Conservation (phyloP, 2,329 filamentous ascomycete genomes). For the Penicillium sp. region DNA sequence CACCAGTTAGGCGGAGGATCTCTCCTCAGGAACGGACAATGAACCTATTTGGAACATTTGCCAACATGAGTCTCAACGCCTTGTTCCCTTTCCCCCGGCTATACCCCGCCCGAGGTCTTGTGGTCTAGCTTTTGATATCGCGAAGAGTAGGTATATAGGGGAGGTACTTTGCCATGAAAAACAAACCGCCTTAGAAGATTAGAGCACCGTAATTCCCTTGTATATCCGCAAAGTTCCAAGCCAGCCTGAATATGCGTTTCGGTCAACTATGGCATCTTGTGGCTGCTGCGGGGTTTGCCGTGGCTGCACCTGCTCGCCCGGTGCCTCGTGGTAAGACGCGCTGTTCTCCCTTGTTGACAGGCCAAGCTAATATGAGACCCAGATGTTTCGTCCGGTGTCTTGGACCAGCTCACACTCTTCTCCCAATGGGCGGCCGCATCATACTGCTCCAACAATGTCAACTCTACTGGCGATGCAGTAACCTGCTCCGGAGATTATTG, state of each 20-base stretch:
- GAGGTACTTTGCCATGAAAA: background rate
- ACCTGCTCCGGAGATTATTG: slow-evolving; percentile 47
- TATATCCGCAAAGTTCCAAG: background rate
- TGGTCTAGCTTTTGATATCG: background rate
- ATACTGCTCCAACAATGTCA: slow-evolving; percentile 49
- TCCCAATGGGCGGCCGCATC: slow-evolving; percentile 51
- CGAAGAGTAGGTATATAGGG: background rate
- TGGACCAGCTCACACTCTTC: slow-evolving; percentile 44
- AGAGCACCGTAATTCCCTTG: background rate
- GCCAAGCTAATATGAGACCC: background rate
- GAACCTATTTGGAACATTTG: slow-evolving; percentile 5
- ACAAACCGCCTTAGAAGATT: background rate
- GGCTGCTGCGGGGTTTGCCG: slow-evolving; percentile 11
- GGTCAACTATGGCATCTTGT: slow-evolving; percentile 9
- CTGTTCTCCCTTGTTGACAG: background rate
- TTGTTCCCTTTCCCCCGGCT: background rate
- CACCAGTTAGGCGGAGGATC: slow-evolving; percentile 12
- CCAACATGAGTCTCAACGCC: background rate
- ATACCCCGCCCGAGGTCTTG: slow-evolving; percentile 7
- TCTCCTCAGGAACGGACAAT: slow-evolving; percentile 9
- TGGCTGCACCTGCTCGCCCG: slow-evolving; percentile 20
- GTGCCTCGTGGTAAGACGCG: slow-evolving; percentile 22
- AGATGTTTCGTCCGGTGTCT: slow-evolving; percentile 40
- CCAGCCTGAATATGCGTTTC: slow-evolving; percentile 4
- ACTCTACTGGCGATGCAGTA: slow-evolving; percentile 41